Conservation (phyloP, 2,329 filamentous ascomycete species). For the Clonostachys chloroleuca region DNA sequence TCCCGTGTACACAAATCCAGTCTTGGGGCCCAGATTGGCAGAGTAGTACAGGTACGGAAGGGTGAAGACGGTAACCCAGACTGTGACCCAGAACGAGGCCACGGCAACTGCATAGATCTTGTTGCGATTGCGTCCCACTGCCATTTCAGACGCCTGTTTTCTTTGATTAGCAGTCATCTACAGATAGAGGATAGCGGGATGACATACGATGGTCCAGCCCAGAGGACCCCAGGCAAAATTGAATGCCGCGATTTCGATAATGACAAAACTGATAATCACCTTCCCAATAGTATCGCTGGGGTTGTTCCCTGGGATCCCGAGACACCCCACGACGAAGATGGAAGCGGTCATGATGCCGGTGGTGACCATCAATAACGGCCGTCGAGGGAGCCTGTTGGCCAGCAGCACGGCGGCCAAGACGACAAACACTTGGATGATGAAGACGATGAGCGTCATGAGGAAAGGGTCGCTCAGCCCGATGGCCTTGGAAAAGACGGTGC, state of each 20-base stretch:
- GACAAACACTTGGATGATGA: slow-evolving; percentile 35
- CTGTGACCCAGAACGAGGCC: slow-evolving; percentile 34
- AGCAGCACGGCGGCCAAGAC: slow-evolving; percentile 29
- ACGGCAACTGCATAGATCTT: slow-evolving; percentile 38
- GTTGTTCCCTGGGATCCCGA: slow-evolving; percentile 25
- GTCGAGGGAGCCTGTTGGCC: slow-evolving; percentile 31
- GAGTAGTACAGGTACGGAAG: slow-evolving; percentile 34
- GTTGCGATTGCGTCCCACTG: slow-evolving; percentile 40
- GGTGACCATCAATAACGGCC: slow-evolving; percentile 28
- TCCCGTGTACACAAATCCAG: slow-evolving; percentile 28
- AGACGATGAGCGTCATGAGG: slow-evolving; percentile 32
- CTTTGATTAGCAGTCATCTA: not conserved
- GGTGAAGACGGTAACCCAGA: slow-evolving; percentile 32
- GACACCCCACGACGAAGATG: slow-evolving; percentile 32
- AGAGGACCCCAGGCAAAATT: slow-evolving; percentile 38
- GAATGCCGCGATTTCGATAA: slow-evolving; percentile 35
- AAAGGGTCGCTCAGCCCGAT: slow-evolving; percentile 35
- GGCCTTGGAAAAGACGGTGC: slow-evolving; percentile 33
- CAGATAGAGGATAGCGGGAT: not conserved
- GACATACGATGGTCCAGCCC: slow-evolving; percentile 26
- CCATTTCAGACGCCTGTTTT: slow-evolving; percentile 33
- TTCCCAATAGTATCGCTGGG: slow-evolving; percentile 21
- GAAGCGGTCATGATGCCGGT: slow-evolving; percentile 30
- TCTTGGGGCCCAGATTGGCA: slow-evolving; percentile 27
- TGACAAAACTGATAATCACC: slow-evolving; percentile 33